These are phyloP conservation scores for Nicotiana attenuata DNA, from an alignment of 257 asterid genomes.

Conservation along the genomic window DNA sequence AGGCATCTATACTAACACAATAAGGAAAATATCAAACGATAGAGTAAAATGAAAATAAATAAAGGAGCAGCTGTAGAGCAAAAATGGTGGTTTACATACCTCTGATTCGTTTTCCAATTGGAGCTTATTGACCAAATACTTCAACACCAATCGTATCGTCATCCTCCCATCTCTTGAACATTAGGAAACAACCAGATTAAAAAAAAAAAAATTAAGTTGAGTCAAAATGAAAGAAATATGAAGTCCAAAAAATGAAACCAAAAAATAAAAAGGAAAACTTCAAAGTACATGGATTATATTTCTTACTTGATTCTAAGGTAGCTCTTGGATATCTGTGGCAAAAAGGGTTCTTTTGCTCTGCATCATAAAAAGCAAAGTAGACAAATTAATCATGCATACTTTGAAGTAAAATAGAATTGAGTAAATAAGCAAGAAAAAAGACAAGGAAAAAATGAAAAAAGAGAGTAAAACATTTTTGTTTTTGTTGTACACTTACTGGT, in stretches of 20 bases:
- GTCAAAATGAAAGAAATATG: neutral
- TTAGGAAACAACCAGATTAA: neutral
- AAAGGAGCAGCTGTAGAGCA: neutral
- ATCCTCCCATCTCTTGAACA: constrained; percentile 73
- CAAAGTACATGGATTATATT: neutral
- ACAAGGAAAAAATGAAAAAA: neutral
- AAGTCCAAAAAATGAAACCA: neutral
- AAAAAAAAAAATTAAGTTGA: no score
- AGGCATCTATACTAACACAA: neutral
- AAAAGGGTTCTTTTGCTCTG: constrained; percentile 74
- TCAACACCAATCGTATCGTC: constrained; percentile 72
- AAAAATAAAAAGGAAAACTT: neutral
- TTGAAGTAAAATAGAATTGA: neutral
- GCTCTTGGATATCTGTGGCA: constrained; percentile 92
- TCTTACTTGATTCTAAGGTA: constrained; percentile 89
- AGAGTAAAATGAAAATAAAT: neutral
- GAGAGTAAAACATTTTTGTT: neutral
- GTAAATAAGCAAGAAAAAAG: neutral
- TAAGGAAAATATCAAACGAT: neutral
- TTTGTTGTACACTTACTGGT: constrained; percentile 49
- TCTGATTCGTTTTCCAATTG: constrained; percentile 81
- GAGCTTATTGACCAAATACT: constrained; percentile 83
- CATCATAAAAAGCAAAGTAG: neutral
- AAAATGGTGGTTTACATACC: constrained; percentile 42
- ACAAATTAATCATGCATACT: neutral